Evolutionary conservation across 306 rosid genomes (phyloP), one percentile per base, ranked within the genome.

Genomic region (Vicia faba): DNA sequence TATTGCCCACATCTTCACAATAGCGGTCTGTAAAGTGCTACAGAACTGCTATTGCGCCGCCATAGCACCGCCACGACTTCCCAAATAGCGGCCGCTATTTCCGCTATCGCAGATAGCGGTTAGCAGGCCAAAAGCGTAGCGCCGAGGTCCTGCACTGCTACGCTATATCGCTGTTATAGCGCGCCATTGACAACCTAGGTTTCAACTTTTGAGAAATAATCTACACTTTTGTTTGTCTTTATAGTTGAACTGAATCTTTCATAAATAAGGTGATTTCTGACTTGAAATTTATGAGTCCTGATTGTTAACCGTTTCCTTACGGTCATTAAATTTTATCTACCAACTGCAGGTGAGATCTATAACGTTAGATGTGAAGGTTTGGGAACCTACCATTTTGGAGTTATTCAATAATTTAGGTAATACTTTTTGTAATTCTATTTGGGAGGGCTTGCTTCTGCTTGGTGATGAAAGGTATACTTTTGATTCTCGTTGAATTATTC

Each of bases 311-410:
- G 58, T 60, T 66, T 54, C 41, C 61, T 69, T 13, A 39, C 68
- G 51, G 49, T 76, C 50, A 58, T 65, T 65, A 67, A 39, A n/a
- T 70, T 61, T 64, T 39, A 51, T 77, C 58, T 70, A 58, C 61
- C 68, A 64, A 72, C 79, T 84, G 89, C 90, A 92, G 98, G 98
- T 93, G 81, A 83, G 98, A 83, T 93, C 98, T 61, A 72, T 93
- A 66, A 88, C 81, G 46, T 78, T 89, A 71, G 98, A 93, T 68
- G 98, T 93, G 73, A 89, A 74, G 85, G 89, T 89, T 58, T 93
- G 98, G 98, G 98, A 93, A 59, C 84, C 96, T 71, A 82, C 93
- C 33, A 59, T 93, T 77, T 50, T 93, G 89, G 88, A 84, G 75
- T 86, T 86, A 61, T 93, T 93, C 71, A 84, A 69, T 81, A 89